phyloP scores from a whole-genome alignment of 75 land plant genomes.

The Gnetum montanum region DNA sequence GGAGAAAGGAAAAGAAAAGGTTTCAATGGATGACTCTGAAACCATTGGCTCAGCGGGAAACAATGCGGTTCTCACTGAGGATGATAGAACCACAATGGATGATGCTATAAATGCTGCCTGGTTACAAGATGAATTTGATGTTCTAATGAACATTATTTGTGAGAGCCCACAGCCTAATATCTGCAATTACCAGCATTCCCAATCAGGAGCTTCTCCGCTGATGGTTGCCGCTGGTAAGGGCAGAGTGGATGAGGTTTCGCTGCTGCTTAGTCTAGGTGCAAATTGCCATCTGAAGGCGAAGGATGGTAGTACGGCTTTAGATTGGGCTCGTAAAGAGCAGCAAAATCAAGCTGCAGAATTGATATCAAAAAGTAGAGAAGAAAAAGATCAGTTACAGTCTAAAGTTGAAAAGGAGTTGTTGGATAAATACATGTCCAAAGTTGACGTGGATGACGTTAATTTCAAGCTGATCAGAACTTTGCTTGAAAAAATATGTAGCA shows the following conservation, averaged over 20 bases:
- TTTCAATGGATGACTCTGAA: conserved; percentile 1
- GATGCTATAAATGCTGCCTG: conserved; percentile 75
- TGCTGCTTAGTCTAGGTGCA: conserved; percentile 72
- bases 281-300: conserved; percentile 42
- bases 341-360: conserved; percentile 53
- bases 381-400: conserved; percentile 14
- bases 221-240: conserved; percentile 96
- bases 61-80: conserved; percentile 51
- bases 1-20: no score
- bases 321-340: conserved; percentile 48
- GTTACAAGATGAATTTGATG: conserved; percentile 75
- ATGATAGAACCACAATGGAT: conserved; percentile 56
- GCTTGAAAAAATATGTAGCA: conserved; percentile 53
- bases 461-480: conserved; percentile 56
- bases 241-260: conserved; percentile 64
- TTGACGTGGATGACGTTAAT: conserved; percentile 74
- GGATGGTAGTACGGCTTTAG: conserved; percentile 65
- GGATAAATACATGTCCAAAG: conserved; percentile 43
- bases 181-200: conserved; percentile 73
- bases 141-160: conserved; percentile 53
- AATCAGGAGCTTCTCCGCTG: conserved; percentile 67
- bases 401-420: conserved; percentile 44
- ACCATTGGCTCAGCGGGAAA: neutral
- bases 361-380: conserved; percentile 32
- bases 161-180: conserved; percentile 28